Conservation (phyloP, 257 asterid species). For the Solanum pimpinellifolium region DNA sequence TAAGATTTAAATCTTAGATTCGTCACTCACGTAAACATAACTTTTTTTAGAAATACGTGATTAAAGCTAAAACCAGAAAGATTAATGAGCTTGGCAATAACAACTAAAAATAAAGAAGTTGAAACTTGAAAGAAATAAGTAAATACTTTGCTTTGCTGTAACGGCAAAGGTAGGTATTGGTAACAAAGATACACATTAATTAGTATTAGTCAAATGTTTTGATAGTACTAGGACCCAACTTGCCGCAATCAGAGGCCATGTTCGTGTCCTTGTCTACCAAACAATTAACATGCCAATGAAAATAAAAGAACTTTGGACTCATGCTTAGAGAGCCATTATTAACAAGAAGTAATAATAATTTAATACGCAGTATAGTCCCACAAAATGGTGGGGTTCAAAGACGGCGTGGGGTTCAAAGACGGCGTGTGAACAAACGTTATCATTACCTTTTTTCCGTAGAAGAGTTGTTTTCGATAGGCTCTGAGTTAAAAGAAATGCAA, state of each 20-base stretch:
- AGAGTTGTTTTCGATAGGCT: background rate
- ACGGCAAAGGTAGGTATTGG: background rate
- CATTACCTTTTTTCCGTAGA: background rate
- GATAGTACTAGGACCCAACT: background rate
- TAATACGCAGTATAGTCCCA: background rate
- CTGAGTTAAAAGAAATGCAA: background rate
- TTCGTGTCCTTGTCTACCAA: background rate
- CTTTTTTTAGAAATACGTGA: background rate
- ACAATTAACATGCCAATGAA: background rate
- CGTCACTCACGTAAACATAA: too few species aligned
- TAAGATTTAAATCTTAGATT: background rate
- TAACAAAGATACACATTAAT: background rate
- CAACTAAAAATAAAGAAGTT: background rate
- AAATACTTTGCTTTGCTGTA: background rate
- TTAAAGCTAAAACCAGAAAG: background rate
- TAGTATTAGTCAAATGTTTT: background rate
- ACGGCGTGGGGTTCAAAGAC: background rate
- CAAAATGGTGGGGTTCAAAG: background rate
- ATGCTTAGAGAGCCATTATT: background rate
- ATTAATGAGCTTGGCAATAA: background rate
- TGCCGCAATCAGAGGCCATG: constrained; percentile 3
- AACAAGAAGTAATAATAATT: background rate
- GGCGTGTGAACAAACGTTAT: background rate
- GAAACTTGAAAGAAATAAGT: too few species aligned
- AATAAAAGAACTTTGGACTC: background rate